Base-by-base conservation (phyloP, 2,329 filamentous ascomycete genomes). In the Botrytis porri region DNA sequence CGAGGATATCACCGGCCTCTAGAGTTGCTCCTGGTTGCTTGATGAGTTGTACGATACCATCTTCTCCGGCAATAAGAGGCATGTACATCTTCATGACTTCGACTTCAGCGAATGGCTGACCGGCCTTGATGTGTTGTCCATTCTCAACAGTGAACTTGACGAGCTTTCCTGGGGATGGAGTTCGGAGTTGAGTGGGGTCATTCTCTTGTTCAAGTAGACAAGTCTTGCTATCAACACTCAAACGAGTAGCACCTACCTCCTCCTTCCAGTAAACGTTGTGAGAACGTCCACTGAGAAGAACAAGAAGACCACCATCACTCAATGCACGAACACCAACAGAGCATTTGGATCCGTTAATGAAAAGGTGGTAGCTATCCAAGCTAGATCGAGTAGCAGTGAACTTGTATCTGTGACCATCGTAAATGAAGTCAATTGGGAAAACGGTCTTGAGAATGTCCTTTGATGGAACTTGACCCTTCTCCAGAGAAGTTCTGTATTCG, bases 81-180 rank as follows among this genome's bases (percentile, higher is more conserved):
- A 99, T 99, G 88, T 98, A 98, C 96, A 99, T 99, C 88, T 99
- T 99, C 96, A 99, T 99, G 84, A 99, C 96, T 84, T 99, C 96
- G 59, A 99, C 95, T 83, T 99, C 96, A 72, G 96, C 96, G 81
- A 94, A 99, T 48, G 95, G 87, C 83, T 98, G 93, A 73, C 95
- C 95, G 78, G 97, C 94, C 83, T 90, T 92, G 83, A 99, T 90
- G 82, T 99, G 96, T 78, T 94, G 88, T 75, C 96, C 96, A 80
- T 97, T 98, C 83, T 98, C 96, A 3, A 99, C 93, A 1, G 94
- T 93, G 84, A 96, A 99, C 85, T 97, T 98, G 85, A 99, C 95
- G 51, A 99, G 91, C 86, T 99, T 99, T 83, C 96, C 96, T 64
- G 96, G 96, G 75, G 93, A 97, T 60, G 96, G 96, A 5, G 95